Conservation (phyloP, 345 rosid genomes). For the Rubroshorea leprosula region DNA sequence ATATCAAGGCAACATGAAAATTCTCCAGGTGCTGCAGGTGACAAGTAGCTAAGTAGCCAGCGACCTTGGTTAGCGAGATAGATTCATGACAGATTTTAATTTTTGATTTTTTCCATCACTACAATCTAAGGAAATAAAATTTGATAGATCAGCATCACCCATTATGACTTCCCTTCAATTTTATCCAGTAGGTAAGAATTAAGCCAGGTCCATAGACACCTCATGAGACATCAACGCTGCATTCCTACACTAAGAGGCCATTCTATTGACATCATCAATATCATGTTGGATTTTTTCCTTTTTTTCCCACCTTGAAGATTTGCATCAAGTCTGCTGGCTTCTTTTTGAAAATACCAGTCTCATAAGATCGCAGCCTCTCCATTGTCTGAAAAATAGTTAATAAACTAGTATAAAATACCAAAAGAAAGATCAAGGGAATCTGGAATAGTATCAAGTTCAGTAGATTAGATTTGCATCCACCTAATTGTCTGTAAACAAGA, state of each 20-base stretch:
- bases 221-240: not conserved
- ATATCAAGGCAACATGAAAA: not conserved
- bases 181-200: not conserved
- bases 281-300: slow-evolving; percentile 16
- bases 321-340: slow-evolving; percentile 93
- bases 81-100: too few relatives aligned
- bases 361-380: slow-evolving; percentile 89
- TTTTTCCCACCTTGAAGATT: slow-evolving; percentile 76
- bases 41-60: too few relatives aligned
- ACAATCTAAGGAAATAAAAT: not conserved
- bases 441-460: not conserved
- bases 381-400: slow-evolving; percentile 55
- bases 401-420: slow-evolving; percentile 8
- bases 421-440: not conserved
- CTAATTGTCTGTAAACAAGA: not conserved
- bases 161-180: too few relatives aligned
- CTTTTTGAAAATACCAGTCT: slow-evolving; percentile 76
- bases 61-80: too few relatives aligned
- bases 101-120: not conserved
- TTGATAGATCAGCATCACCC: not conserved
- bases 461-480: not conserved
- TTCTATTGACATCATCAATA: not conserved
- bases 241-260: too few relatives aligned
- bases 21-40: too few relatives aligned
- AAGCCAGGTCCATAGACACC: not conserved